Base-by-base conservation (phyloP, 2,329 filamentous ascomycete genomes). In the Biscogniauxia marginata region DNA sequence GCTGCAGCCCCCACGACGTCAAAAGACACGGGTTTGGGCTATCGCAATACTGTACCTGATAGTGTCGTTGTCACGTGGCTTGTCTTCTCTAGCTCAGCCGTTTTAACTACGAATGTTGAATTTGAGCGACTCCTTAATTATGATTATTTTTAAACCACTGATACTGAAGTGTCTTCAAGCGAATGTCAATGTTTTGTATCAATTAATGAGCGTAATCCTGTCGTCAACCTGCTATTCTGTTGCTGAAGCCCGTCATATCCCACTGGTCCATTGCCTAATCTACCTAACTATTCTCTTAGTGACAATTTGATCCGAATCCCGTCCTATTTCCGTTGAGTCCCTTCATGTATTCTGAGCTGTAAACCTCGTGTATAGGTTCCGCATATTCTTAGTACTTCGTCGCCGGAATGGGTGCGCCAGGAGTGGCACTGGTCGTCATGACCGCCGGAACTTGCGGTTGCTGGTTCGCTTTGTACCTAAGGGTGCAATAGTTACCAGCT, bases 401-500 rank as follows among this genome's bases (percentile, higher is more conserved):
- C 3, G 60, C 57, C 22, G 60, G 55, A 19, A 60, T 55, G 23
- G 65, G 61, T 13, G 58, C 49, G 11, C 65, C 65, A 7, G 66
- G 63, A 13, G 66, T 58, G 34, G 67, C 66, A 54, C 57, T 63
- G 1, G 67, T 69, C 4, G 68, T 69, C 45, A 61, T 60, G 25
- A 64, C 62, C 2, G 56, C 54, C 21, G 60, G 58, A 24, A 60
- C 16, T 11, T 68, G 59, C 61, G 61, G 39, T 49, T 64, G 47
- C 46, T 69, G 64, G 16, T 67, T 56, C 64, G 61, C 60, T 54
- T 73, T 73, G 58, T 73, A 70, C 34, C 68, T 68, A 18, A 78
- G 63, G 16, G 69, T 70, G 73, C 74, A 76, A 58, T 75, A 67
- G 54, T 73, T 71, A 30, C 73, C 71, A 1, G 71, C 63, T 46